Evolutionary conservation across 768 basidiomycete species (phyloP).

Genomic region (Floccularia luteovirens): DNA sequence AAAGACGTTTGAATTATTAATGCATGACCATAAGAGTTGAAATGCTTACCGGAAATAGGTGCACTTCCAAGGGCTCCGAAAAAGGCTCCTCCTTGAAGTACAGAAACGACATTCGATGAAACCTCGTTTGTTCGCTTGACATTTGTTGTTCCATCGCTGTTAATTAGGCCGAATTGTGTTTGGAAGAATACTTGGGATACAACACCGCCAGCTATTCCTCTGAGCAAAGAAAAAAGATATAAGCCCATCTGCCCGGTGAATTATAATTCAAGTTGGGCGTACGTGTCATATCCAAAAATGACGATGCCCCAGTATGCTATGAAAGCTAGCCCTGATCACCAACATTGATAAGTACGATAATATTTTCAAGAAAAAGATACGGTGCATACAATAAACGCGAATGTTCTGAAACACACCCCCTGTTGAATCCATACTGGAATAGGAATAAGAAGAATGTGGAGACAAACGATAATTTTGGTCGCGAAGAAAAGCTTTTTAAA

Average conservation of each 20-base stretch:
- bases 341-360: constrained; percentile 1
- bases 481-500: background rate
- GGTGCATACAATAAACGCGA: constrained; percentile 54
- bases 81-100: constrained; percentile 83
- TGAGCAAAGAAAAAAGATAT: constrained; percentile 5
- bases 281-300: constrained; percentile 81
- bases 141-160: constrained; percentile 33
- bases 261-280: constrained; percentile 15
- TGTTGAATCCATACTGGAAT: background rate
- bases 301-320: constrained; percentile 74
- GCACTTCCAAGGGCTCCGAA: constrained; percentile 78
- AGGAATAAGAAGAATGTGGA: background rate
- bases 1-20: no score
- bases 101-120: constrained; percentile 82
- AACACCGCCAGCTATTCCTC: constrained; percentile 49
- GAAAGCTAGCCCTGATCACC: constrained; percentile 55
- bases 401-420: constrained; percentile 38
- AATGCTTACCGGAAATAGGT: constrained; percentile 51
- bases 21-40: background rate
- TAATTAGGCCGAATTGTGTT: constrained; percentile 50
- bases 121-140: constrained; percentile 34
- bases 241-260: background rate
- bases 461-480: background rate
- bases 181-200: constrained; percentile 57
- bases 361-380: no score